phyloP scores from a whole-genome alignment of 2,329 filamentous ascomycete species.

The Botrytis fabae region DNA sequence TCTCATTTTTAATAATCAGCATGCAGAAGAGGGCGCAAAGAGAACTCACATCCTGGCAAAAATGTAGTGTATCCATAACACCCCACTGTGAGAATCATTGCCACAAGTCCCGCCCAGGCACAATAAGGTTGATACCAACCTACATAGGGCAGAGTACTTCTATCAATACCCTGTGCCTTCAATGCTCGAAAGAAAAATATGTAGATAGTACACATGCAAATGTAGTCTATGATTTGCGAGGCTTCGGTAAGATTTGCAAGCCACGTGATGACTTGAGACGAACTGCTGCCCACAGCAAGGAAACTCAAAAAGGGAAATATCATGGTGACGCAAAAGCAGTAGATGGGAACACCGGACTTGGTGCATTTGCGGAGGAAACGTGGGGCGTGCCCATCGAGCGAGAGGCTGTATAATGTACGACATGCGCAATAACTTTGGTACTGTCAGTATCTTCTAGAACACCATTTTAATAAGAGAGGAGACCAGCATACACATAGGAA shows the following conservation, averaged over 20 bases:
- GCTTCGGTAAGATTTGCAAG: slow-evolving; percentile 62
- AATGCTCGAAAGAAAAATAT: slow-evolving; percentile 70
- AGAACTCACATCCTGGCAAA: slow-evolving; percentile 50
- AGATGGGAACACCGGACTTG: slow-evolving; percentile 55
- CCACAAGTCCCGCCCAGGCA: slow-evolving; percentile 58
- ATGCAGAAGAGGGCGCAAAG: neutral
- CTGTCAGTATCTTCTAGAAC: neutral
- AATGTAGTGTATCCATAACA: slow-evolving; percentile 75
- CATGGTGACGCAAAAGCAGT: slow-evolving; percentile 65
- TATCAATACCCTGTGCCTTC: slow-evolving; percentile 64
- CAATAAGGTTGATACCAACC: slow-evolving; percentile 61
- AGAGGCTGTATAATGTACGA: slow-evolving; percentile 68
- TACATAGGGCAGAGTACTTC: slow-evolving; percentile 67
- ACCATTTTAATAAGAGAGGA: neutral
- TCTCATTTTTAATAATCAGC: neutral
- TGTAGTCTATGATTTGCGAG: slow-evolving; percentile 72
- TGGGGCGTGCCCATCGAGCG: slow-evolving; percentile 66
- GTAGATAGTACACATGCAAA: slow-evolving; percentile 67
- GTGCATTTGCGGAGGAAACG: slow-evolving; percentile 61
- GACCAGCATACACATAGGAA: slow-evolving; percentile 48
- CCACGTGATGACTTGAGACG: slow-evolving; percentile 44
- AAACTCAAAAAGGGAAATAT: slow-evolving; percentile 71
- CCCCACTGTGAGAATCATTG: slow-evolving; percentile 67
- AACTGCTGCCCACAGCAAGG: slow-evolving; percentile 59
- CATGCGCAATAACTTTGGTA: slow-evolving; percentile 57